phyloP scores from a whole-genome alignment of 768 basidiomycete genomes.

The Rhodosporidiobolus odoratus region DNA sequence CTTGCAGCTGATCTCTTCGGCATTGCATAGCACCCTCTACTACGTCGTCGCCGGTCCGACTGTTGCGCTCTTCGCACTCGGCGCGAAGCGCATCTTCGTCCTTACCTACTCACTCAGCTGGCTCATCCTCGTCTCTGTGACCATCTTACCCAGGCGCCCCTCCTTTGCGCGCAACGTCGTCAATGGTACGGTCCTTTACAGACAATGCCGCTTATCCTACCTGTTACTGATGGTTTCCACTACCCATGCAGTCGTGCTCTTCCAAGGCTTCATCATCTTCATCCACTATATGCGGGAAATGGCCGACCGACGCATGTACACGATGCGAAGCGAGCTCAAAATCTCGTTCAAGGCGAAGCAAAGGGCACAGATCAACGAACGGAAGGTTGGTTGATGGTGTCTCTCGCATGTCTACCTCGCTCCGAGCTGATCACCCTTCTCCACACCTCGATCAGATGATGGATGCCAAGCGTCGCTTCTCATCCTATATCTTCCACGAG shows the following conservation, averaged over 20 bases:
- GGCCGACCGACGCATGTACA: conserved; percentile 61
- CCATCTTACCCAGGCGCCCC: conserved; percentile 41
- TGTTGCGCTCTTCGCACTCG: conserved; percentile 47
- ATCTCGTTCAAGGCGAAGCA: conserved; percentile 63
- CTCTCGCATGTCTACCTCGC: background rate
- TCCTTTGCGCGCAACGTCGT: conserved; percentile 50
- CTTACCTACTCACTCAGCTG: conserved; percentile 43
- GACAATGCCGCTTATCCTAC: background rate
- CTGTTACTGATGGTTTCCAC: conserved; percentile 53
- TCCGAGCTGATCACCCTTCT: background rate
- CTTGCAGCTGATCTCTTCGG: background rate
- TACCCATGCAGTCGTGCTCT: conserved; percentile 55
- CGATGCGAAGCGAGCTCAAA: conserved; percentile 68
- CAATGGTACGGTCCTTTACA: conserved; percentile 41
- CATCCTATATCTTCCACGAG: conserved; percentile 45
- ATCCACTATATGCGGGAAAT: conserved; percentile 52
- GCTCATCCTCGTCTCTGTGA: conserved; percentile 42
- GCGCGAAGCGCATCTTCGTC: conserved; percentile 44
- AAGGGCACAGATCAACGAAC: conserved; percentile 70
- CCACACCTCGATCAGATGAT: background rate
- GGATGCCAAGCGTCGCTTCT: conserved; percentile 75
- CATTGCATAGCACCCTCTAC: conserved; percentile 14
- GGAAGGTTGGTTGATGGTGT: conserved; percentile 49
- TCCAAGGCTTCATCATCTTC: conserved; percentile 73
- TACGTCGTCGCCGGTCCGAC: conserved; percentile 45